phyloP scores from a whole-genome alignment of 306 rosid species.

The Lathyrus oleraceus region DNA sequence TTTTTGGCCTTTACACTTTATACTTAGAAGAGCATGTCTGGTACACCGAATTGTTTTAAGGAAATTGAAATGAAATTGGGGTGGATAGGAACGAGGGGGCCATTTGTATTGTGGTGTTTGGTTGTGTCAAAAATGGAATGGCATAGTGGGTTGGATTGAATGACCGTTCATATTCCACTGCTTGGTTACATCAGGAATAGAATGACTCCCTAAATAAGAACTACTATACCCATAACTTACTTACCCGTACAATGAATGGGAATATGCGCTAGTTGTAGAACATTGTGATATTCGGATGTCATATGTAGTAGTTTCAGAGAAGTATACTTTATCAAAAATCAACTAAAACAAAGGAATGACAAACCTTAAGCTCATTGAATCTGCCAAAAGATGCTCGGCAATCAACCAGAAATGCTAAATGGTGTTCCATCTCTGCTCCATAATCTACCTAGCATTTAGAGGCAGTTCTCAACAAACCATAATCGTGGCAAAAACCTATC shows the following conservation, averaged over 20 bases:
- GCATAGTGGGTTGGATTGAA: background rate
- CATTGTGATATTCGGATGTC: background rate
- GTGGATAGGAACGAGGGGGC: background rate
- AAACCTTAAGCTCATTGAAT: slow-evolving; percentile 76
- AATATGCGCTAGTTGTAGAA: background rate
- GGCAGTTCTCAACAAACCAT: slow-evolving; percentile 34
- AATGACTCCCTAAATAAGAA: background rate
- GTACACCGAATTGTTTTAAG: background rate
- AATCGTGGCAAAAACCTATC: slow-evolving; percentile 21
- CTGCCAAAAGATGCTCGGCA: slow-evolving; percentile 85
- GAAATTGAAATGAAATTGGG: slow-evolving; percentile 3
- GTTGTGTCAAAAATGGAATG: background rate
- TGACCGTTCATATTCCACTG: background rate
- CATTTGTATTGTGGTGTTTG: background rate
- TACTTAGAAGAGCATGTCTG: background rate
- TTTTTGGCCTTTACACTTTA: background rate
- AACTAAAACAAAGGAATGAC: slow-evolving; percentile 24
- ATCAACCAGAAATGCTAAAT: slow-evolving; percentile 80
- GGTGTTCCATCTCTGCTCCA: slow-evolving; percentile 71
- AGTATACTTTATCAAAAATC: background rate
- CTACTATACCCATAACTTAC: background rate
- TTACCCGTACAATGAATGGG: background rate
- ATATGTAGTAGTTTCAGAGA: background rate
- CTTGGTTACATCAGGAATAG: background rate
- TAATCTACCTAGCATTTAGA: slow-evolving; percentile 67